Evolutionary conservation across 306 rosid species (phyloP).

Genomic region (Potentilla sterilis): DNA sequence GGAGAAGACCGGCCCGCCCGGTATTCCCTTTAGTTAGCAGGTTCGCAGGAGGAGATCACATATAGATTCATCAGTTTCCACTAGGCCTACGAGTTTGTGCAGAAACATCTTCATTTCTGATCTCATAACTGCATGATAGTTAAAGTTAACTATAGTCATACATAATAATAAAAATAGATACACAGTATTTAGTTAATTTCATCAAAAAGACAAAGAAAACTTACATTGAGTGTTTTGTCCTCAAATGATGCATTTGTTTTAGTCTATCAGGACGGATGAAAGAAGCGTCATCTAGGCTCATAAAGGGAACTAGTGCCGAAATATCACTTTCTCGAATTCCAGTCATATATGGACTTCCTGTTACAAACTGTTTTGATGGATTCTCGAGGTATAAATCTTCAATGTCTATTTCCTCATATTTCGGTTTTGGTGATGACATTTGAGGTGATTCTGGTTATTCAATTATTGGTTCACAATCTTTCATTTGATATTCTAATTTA

Average conservation of each 20-base stretch:
- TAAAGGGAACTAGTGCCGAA: conserved; percentile 35
- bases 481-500: neutral
- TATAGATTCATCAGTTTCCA: too few relatives aligned
- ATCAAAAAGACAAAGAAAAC: conserved; percentile 11
- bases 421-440: conserved; percentile 31
- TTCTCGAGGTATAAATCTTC: conserved; percentile 32
- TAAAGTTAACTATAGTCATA: neutral
- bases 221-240: conserved; percentile 67
- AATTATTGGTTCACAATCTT: conserved; percentile 45
- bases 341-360: neutral
- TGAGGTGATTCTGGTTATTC: conserved; percentile 33
- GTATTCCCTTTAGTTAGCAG: too few relatives aligned
- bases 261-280: conserved; percentile 28
- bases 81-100: too few relatives aligned
- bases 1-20: too few relatives aligned
- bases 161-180: neutral
- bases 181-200: neutral
- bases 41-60: too few relatives aligned
- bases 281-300: conserved; percentile 2
- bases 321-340: conserved; percentile 11
- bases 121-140: conserved; percentile 44
- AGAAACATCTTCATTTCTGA: conserved; percentile 32
- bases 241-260: conserved; percentile 49
- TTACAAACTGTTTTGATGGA: neutral
- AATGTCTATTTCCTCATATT: conserved; percentile 7